These are phyloP conservation scores for Platanus orientalis DNA, from an alignment of 164 flowering plant genomes.

Conservation along the genomic window DNA sequence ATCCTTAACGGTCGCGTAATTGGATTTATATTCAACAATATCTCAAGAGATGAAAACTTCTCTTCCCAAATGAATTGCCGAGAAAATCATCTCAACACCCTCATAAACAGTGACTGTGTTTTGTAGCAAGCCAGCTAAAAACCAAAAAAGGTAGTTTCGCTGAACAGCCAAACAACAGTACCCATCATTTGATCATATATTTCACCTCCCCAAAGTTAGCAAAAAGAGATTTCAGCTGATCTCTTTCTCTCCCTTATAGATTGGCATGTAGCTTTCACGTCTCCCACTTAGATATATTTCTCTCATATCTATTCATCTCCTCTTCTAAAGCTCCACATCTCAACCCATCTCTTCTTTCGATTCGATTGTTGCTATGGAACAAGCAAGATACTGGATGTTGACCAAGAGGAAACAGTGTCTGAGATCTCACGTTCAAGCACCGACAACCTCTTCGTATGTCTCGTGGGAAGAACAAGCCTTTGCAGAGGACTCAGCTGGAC, in stretches of 20 bases:
- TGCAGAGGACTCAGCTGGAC: slow-evolving; percentile 79
- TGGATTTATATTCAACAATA: too few relatives aligned
- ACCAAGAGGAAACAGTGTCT: slow-evolving; percentile 32
- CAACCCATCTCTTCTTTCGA: not conserved
- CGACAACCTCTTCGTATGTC: slow-evolving; percentile 23
- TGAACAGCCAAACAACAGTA: slow-evolving; percentile 13
- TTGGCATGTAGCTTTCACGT: slow-evolving; percentile 22
- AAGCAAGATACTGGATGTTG: slow-evolving; percentile 59
- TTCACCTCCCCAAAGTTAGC: slow-evolving; percentile 11
- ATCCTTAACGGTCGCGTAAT: too few relatives aligned
- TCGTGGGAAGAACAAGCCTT: slow-evolving; percentile 97
- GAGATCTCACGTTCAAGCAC: too few relatives aligned
- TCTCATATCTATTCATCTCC: not conserved
- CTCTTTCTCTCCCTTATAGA: slow-evolving; percentile 15
- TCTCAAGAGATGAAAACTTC: too few relatives aligned
- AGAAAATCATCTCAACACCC: too few relatives aligned
- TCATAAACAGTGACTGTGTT: too few relatives aligned
- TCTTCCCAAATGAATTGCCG: too few relatives aligned
- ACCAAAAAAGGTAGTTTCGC: not conserved
- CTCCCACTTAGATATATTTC: slow-evolving; percentile 11
- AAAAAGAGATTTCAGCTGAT: slow-evolving; percentile 15
- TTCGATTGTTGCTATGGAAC: slow-evolving; percentile 42
- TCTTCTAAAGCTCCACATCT: not conserved
- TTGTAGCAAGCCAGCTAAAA: not conserved
- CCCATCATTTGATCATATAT: too few relatives aligned